Evolutionary conservation across 371 early-diverging fungal species (phyloP), one percentile per base, ranked within the genome.

Genomic region (Rhizomucor miehei): DNA sequence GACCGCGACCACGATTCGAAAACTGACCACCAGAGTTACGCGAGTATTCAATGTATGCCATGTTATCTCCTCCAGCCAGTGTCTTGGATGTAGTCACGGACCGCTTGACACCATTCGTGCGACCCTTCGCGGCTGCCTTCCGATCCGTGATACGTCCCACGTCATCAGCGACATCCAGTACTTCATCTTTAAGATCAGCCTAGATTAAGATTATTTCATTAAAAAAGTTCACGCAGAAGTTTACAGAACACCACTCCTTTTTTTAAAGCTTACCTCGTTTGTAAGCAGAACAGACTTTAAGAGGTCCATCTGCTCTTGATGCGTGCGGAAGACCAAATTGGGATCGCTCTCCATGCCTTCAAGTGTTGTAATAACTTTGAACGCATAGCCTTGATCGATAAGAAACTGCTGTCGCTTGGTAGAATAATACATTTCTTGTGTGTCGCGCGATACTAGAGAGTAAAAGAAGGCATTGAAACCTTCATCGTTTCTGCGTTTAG

Each of bases 381-480:
- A 99, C 19, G 97, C 90, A 73, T 99, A 99, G 1, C 99, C 99
- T 74, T 99, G 99, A 71, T 99, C 99, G 41, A 99, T 92, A 61
- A 99, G 73, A 72, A 99, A 99, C 73, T 98, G 98, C 71, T 98
- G 97, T 40, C 99, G 87, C 69, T 97, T 98, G 14, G 93, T 86
- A n/a, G 96, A 94, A 63, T 98, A 99, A 56, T 87, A 94, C 92
- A 99, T 98, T 76, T 99, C 99, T 66, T 99, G 94, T 0, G 99
- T 99, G 74, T 99, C 99, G 56, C 90, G 89, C 40, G 92, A 90
- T 8, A 99, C 99, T 21, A 99, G 77, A 4, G 98, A 93, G 67
- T 99, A 99, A 65, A 99, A 99, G 73, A 91, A 97, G 1, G 99
- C 99, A 65, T 95, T 97, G 68, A 88, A 89, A 0, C 98, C 99